Base-by-base conservation (phyloP, 1,139 yeast species). In the Suhomyces ambrosiae region DNA sequence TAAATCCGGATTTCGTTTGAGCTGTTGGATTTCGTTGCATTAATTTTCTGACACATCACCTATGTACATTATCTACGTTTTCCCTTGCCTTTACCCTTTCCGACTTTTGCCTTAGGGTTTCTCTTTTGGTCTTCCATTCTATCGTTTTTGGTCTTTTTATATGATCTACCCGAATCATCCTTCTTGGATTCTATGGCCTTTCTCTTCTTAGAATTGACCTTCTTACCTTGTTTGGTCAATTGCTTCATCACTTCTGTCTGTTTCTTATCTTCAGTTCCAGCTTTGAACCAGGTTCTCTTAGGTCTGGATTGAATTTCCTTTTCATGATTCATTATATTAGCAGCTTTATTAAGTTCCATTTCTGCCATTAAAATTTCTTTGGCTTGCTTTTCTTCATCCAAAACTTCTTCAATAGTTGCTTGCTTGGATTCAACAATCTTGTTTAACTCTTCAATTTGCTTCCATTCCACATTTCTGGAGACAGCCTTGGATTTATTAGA, bases 231-330 rank as follows among this genome's bases (percentile, higher is more conserved):
- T 46, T 73, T 71, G 11, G 72, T 63, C 41, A 73, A 56, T 29
- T 68, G 70, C 33, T 74, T 77, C 55, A 71, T 55, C 11, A 67
- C 75, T 40, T 70, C 76, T 27, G 72, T 65, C 42, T 53, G 54
- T 51, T 77, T 80, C 46, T 50, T 50, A 27, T 86, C 94, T 27
- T 86, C 94, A 46, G 73, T 68, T 46, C 84, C 90, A 27, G 78
- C 67, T 60, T 87, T 94, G 63, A 92, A 92, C 99, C 99, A 92
- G 0, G 98, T 92, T 68, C 99, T 80, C 65, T 79, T 88, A 22
- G 98, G 98, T 55, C 97, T 77, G 2, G 96, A 70, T 49, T 80
- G 78, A 56, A 92, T 92, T 61, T 92, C 98, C 37, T 79, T 79
- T 47, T 79, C 80, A 54, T 86, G 89, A 54, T 79, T 85, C 51